Conservation (phyloP, 2,329 filamentous ascomycete species). For the Sporothrix euskadiensis region DNA sequence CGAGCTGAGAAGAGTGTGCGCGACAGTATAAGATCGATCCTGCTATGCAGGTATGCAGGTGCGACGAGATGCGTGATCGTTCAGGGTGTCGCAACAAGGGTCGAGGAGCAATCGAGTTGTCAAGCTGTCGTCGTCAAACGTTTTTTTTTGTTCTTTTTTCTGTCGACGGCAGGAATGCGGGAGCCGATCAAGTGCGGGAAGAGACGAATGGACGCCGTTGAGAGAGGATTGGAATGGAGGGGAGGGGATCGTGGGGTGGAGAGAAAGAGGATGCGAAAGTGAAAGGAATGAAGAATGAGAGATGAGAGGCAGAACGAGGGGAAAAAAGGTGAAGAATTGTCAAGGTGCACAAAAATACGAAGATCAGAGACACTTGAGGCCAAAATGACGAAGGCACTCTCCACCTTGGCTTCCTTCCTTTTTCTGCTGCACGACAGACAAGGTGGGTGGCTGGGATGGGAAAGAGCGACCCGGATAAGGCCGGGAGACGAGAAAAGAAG, state of each 20-base stretch:
- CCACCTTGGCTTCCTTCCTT: neutral
- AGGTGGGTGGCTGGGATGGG: constrained; percentile 20
- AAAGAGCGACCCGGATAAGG: constrained; percentile 19
- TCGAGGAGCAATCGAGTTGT: neutral
- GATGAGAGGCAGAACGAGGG: neutral
- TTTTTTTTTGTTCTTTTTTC: neutral
- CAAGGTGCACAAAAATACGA: neutral
- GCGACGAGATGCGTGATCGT: neutral
- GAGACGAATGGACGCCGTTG: constrained; percentile 18
- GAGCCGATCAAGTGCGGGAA: constrained; percentile 18
- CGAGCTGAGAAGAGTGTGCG: no score
- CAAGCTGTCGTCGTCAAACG: neutral
- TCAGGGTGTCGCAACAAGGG: neutral
- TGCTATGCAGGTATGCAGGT: neutral
- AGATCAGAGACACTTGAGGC: neutral
- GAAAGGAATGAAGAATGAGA: neutral
- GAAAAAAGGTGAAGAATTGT: neutral
- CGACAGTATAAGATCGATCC: neutral
- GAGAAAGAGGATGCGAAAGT: neutral
- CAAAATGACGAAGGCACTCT: constrained; percentile 14
- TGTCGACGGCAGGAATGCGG: constrained; percentile 20
- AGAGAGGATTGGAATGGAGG: constrained; percentile 7
- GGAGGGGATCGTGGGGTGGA: neutral
- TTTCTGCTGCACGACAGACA: neutral
- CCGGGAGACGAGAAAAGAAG: constrained; percentile 2